A percentile compares a stretch with the other conserved stretches of the same genome.
phyloP scores from a whole-genome alignment of 257 asterid species.

The Thymus quinquecostatus region DNA sequence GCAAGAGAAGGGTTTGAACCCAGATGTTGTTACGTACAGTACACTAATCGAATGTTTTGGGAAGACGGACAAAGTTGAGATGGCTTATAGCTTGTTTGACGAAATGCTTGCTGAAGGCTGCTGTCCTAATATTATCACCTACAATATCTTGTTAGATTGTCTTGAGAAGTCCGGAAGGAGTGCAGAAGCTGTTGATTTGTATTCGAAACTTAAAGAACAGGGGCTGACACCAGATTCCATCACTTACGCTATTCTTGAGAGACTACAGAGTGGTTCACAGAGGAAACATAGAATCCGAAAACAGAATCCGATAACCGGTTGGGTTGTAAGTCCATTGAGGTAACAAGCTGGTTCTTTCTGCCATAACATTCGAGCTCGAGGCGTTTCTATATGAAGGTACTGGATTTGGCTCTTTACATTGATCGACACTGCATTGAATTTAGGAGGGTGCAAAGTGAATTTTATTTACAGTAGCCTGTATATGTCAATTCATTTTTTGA shows the following conservation, averaged over 20 bases:
- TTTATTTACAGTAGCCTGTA: not conserved
- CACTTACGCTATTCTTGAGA: constrained; percentile 77
- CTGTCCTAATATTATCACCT: constrained; percentile 83
- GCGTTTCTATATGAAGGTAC: not conserved
- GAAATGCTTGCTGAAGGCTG: constrained; percentile 90
- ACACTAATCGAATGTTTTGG: constrained; percentile 95
- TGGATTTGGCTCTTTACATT: not conserved
- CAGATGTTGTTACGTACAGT: constrained; percentile 93
- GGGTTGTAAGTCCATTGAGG: constrained; percentile 96
- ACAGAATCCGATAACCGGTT: constrained; percentile 84
- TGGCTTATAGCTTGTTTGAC: constrained; percentile 73
- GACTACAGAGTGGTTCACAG: constrained; percentile 78
- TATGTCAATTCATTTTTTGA: not conserved
- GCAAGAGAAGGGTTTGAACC: constrained; percentile 87
- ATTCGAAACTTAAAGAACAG: constrained; percentile 77
- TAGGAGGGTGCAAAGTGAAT: not conserved
- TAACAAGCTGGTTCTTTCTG: constrained; percentile 6
- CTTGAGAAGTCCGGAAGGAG: constrained; percentile 87
- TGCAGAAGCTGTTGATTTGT: constrained; percentile 83
- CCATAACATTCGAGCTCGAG: not conserved
- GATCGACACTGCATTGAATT: not conserved
- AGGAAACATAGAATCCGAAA: constrained; percentile 56
- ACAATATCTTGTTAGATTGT: constrained; percentile 87
- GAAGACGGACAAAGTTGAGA: constrained; percentile 83
- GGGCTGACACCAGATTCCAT: constrained; percentile 86